Evolutionary conservation across 2,329 filamentous ascomycete genomes (phyloP), one percentile per base, ranked within the genome.

Genomic region (Aspergillus sp.): DNA sequence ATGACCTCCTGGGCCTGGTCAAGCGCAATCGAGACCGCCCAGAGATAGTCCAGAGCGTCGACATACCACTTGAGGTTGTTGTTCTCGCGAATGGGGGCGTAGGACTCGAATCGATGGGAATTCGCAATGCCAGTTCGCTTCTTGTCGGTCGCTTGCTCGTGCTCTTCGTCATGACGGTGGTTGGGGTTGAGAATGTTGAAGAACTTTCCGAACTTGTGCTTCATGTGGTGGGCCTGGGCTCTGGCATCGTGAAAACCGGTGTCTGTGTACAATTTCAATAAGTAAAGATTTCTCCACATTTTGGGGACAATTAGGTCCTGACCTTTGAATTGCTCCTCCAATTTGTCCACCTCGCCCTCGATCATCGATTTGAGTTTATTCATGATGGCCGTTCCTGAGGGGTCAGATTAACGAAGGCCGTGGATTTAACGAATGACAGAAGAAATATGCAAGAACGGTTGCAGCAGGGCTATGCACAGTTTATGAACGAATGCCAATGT

Each of bases 31-130:
- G 90, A 94, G 9, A 98, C 90, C 15, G 93, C 85, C 84, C 90
- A 95, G 67, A 93, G 94, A 69, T 98, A 98, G 70, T 97, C 87
- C 52, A 90, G 79, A 3, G 90, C 93, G 64, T 97, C 93, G 9
- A 97, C 88, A 69, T 96, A 97, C 90, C 91, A 98, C 73, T 97
- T 97, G 64, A 93, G 77, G 49, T 86, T 77, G 67, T 97, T 96
- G 23, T 84, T 86, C 9, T 91, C 83, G 39, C 85, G 83, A 64
- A 91, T 85, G 0, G 91, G 91, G 33, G 94, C 94, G 70, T 87
- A 98, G 3, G 88, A 95, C n/a, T 86, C 67, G 73, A 90, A 97
- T 38, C 91, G 84, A 64, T 97, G 84, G 12, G 80, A 77, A 49
- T 91, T 80, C 55, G 79, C 77, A 44, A 93, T 85, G 13, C 72